Evolutionary conservation across 768 basidiomycete genomes (phyloP).

Genomic region (Boletellus ananiceps): DNA sequence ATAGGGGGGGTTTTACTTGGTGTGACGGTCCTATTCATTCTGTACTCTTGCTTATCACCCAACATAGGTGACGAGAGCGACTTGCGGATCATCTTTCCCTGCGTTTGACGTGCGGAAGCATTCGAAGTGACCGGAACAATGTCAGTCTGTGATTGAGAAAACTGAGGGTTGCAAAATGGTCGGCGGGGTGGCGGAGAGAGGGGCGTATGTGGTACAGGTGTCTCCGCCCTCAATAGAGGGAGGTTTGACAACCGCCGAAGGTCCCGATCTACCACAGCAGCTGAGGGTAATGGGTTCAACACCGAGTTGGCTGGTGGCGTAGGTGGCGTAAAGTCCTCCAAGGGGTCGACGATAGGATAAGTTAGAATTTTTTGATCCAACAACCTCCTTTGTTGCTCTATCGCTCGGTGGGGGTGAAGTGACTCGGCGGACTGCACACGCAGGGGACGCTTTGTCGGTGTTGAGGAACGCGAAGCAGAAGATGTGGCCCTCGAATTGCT

Average conservation of each 20-base stretch:
- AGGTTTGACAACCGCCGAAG: conserved; percentile 38
- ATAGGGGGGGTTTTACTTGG: conserved; percentile 43
- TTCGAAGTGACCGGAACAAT: conserved; percentile 27
- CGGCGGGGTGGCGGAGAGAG: conserved; percentile 63
- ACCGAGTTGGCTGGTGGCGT: conserved; percentile 5
- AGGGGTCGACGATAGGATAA: conserved; percentile 35
- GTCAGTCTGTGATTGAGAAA: conserved; percentile 57
- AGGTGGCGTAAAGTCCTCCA: conserved; percentile 30
- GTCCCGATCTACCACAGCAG: conserved; percentile 25
- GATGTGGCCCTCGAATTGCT: conserved; percentile 50
- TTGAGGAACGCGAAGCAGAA: conserved; percentile 33
- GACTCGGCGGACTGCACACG: conserved; percentile 22
- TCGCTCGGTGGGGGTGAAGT: conserved; percentile 12
- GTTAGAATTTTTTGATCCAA: conserved; percentile 44
- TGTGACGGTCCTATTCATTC: conserved; percentile 24
- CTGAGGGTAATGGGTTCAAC: conserved; percentile 9
- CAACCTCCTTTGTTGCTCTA: conserved; percentile 24
- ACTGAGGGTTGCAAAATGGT: conserved; percentile 37
- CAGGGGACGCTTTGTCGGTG: conserved; percentile 32
- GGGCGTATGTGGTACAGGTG: conserved; percentile 59
- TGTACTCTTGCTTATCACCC: conserved; percentile 39
- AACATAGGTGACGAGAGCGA: conserved; percentile 53
- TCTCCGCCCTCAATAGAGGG: conserved; percentile 56
- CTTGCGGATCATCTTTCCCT: conserved; percentile 36
- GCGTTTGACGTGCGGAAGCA: conserved; percentile 5